Evolutionary conservation across 2,329 filamentous ascomycete species (phyloP), one percentile per base, ranked within the genome.

Genomic region (Thielaviopsis populi): DNA sequence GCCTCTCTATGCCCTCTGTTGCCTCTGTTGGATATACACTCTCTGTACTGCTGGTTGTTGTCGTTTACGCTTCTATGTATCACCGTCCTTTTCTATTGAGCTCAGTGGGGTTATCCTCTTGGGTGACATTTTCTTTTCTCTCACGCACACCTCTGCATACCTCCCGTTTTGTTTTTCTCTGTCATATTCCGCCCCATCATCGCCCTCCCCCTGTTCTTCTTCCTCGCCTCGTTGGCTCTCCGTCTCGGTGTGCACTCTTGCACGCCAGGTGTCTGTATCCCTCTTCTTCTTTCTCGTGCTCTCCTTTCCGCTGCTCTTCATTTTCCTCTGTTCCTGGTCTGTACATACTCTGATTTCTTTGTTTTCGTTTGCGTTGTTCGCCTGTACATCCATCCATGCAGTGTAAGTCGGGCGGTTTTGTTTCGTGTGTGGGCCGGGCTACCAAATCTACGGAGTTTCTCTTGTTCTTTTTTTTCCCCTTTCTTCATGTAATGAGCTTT

Each of bases 11-110:
- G 41, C 48, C 48, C 59, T 61, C 40, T 43, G 41, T 19, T 61
- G 19, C 41, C 46, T 50, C 27, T 63, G 37, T 46, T 58, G 61
- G 61, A 48, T 63, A 58, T 63, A 63, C 61, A 63, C 50, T 43
- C 48, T 63, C 24, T 63, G 61, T 58, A 58, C 41, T 63, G 33
- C 53, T 63, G 48, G 61, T 37, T 27, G 33, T 40, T 63, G 33
- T 58, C 40, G 33, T 58, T 63, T 58, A 42, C 30, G 40, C 40
- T 58, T 63, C 17, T 63, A 58, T 63, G 61, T 58, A 58, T 41
- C 61, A 58, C 41, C 37, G 19, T 62, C n/a, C 6, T 56, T 41
- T 42, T 62, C 22, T 40, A 33, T 54, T 62, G 19, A 42, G 46
- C 11, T 37, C 40, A 60, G 58, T 33, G 37, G 33, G 27, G 27